Base-by-base conservation (phyloP, 2,329 filamentous ascomycete genomes). In the Stagonosporopsis tanaceti region DNA sequence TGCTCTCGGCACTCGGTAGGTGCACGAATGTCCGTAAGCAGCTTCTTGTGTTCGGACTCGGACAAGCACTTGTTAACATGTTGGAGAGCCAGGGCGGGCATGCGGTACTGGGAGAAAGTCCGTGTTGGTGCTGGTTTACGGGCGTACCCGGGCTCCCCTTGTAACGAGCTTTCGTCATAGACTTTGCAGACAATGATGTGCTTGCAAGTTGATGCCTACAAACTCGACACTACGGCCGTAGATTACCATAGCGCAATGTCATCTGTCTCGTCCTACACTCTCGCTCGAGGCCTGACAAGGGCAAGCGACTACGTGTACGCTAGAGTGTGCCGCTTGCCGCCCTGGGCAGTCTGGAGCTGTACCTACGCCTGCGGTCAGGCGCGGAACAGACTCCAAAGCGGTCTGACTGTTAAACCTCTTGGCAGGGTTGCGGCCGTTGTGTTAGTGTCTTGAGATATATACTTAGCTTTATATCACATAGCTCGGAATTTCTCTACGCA, bases 271-370 rank as follows among this genome's bases (percentile, higher is more conserved):
- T 45, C 48, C 20, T 35, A 39, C 32, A 22, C 34, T 2, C 38
- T 52, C 42, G 48, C 54, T 48, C 40, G 17, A 15, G 11, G 24
- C 4, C 5, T 8, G 40, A 54, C 61, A 60, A 47, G 59, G 60
- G 50, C 45, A 59, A 62, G 60, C 60, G 64, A 63, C 35, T 44
- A 25, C 60, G 60, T 53, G 59, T 59, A 62, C 50, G 39, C 47
- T 37, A 51, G 38, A 48, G 22, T 30, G 38, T 25, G 48, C 53
- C 53, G 59, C 46, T 24, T 48, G 42, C 56, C 39, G 53, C 47
- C 56, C 42, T 44, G 38, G 53, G 24, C 20, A 35, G 20, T 8
- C 15, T 34, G 15, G 17, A 50, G 46, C 45, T 34, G 32, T 32
- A 47, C 38, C 17, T 53, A 45, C 39, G 44, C 15, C 28, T 40